Percentiles rank a stretch among this genome's conserved stretches.
Evolutionary conservation across 345 rosid species (phyloP).

Genomic region (Turritis glabra): DNA sequence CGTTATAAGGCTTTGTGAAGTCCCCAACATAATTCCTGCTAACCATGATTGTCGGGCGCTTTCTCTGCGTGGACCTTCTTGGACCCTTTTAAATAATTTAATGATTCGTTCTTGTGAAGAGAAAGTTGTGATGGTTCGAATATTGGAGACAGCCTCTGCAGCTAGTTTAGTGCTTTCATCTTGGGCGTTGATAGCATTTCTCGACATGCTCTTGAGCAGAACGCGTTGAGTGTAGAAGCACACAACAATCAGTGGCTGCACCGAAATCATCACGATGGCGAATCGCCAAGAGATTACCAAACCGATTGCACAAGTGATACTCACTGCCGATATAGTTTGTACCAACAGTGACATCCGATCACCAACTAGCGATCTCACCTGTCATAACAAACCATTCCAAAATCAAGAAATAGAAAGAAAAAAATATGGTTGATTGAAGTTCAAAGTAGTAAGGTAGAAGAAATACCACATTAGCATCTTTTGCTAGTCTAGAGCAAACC

Average conservation of each 20-base stretch:
- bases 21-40: slow-evolving; percentile 56
- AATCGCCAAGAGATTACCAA: slow-evolving; percentile 61
- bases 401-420: neutral
- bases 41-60: slow-evolving; percentile 53
- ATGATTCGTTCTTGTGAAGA: slow-evolving; percentile 62
- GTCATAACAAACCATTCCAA: neutral
- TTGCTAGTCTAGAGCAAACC: slow-evolving; percentile 60
- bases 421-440: slow-evolving; percentile 29
- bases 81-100: slow-evolving; percentile 40
- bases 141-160: slow-evolving; percentile 57
- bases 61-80: neutral
- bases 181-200: slow-evolving; percentile 50
- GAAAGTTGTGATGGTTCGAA: slow-evolving; percentile 62
- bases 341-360: slow-evolving; percentile 50
- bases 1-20: slow-evolving; percentile 43
- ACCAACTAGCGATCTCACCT: slow-evolving; percentile 60
- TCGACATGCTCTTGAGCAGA: slow-evolving; percentile 46
- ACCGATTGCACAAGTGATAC: slow-evolving; percentile 58
- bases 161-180: slow-evolving; percentile 32
- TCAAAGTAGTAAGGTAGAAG: neutral
- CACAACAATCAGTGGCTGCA: slow-evolving; percentile 48
- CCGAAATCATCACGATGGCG: slow-evolving; percentile 60
- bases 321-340: slow-evolving; percentile 56
- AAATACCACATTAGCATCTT: slow-evolving; percentile 60
- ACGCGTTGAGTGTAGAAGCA: slow-evolving; percentile 45